Conservation (phyloP, 176 grass and related monocot genomes). For the Oryza punctata region DNA sequence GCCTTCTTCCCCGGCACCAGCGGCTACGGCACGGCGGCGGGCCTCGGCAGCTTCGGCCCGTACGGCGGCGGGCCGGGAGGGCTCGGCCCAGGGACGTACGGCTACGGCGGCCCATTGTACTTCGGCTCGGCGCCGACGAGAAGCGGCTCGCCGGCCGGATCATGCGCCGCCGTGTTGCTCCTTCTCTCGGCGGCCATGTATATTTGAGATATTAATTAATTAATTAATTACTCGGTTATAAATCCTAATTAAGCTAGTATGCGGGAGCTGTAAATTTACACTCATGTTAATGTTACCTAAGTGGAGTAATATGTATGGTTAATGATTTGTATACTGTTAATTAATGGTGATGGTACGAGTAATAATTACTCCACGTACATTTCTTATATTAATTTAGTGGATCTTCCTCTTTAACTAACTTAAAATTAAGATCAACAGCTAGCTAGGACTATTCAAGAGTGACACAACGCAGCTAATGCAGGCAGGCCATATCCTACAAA, state of each 20-base stretch:
- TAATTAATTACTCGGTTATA: not conserved
- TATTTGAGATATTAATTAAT: not conserved
- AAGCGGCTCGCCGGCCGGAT: not conserved
- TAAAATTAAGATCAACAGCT: too few species aligned
- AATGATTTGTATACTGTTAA: not conserved
- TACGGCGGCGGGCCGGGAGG: not conserved
- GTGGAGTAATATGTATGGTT: not conserved
- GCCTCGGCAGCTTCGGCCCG: conserved; percentile 27
- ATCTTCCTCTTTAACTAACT: too few species aligned
- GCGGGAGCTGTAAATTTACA: not conserved
- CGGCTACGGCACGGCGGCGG: conserved; percentile 12
- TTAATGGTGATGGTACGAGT: not conserved
- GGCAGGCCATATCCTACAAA: too few species aligned
- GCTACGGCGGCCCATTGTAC: conserved; percentile 22
- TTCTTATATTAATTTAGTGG: too few species aligned
- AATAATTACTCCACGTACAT: not conserved
- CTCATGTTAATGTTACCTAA: not conserved
- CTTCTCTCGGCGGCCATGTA: not conserved
- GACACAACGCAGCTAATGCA: too few species aligned
- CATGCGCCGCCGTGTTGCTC: not conserved
- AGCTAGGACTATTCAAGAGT: too few species aligned
- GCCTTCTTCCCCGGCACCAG: not conserved
- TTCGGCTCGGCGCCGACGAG: conserved; percentile 14
- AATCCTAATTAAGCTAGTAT: not conserved
- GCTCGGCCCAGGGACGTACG: conserved; percentile 17